Evolutionary conservation across 2,329 filamentous ascomycete species (phyloP), one percentile per base, ranked within the genome.

Genomic region (Epichloe glyceriae): DNA sequence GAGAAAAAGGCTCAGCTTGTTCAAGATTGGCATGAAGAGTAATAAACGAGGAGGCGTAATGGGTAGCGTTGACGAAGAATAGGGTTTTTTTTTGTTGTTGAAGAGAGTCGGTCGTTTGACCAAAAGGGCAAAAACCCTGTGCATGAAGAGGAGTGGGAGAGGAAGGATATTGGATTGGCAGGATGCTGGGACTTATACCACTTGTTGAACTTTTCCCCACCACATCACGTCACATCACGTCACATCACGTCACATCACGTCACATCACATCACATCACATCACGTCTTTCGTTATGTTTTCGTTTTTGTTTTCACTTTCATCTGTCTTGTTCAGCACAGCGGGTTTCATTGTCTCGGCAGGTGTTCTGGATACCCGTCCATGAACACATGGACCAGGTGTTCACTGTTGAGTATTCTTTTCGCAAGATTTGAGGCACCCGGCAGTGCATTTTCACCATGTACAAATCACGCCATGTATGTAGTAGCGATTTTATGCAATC

Each of bases 1-100:
- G 57, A 81, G 83, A 68, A 91, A 88, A 70, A 72, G 88, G 61
- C 73, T 94, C 57, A 93, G 86, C 64, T 72, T 89, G 60, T 72
- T 94, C 61, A 86, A 85, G 64, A 74, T 89, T 47, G 83, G 85
- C 33, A 83, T 82, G 64, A 88, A 86, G 69, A 71, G 71, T 44
- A 80, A 76, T 61, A 83, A 80, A 64, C 70, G 65, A 46, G 72
- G 65, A 54, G 72, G 66, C 30, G 61, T 68, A 53, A 79, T 79
- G 76, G 71, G 70, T 49, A 75, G 74, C 56, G 62, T 80, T 54
- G 71, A 78, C 50, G 77, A 80, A 62, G 77, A 80, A 64, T 77
- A 70, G 22, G 5, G 0, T 46, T 35, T 15, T 38, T 11, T 12
- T 14, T 5, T 26, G 6, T 35, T 30, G 3, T 30, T 30, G 10